These are phyloP conservation scores for Wallacemonas sp. DNA, from an alignment of 208 protist genomes.

Conservation along the genomic window DNA sequence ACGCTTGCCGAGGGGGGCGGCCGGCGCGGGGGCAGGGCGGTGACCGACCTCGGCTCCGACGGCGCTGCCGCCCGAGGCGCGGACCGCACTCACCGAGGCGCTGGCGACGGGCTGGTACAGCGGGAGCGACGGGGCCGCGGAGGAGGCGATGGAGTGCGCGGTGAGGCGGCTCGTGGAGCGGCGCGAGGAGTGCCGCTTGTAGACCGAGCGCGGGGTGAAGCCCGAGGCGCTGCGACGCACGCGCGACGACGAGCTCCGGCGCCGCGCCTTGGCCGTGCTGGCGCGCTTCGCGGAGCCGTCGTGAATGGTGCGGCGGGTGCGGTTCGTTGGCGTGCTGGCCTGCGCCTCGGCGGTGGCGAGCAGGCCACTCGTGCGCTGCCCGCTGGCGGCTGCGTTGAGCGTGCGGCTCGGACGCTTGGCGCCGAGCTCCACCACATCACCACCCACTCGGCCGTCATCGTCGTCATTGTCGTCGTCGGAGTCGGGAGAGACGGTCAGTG, in stretches of 20 bases:
- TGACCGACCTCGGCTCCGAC: background rate
- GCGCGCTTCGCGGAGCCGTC: slow-evolving; percentile 2
- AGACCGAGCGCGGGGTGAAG: slow-evolving; percentile 16
- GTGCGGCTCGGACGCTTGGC: slow-evolving; percentile 12
- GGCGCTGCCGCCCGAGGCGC: slow-evolving; percentile 9
- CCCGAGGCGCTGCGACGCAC: slow-evolving; percentile 19
- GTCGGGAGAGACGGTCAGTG: slow-evolving; percentile 43
- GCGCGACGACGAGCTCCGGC: slow-evolving; percentile 14
- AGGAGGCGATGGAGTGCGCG: background rate
- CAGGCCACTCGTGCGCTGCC: background rate
- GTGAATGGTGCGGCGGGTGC: slow-evolving; percentile 9
- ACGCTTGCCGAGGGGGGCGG: background rate
- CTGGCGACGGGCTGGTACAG: slow-evolving; percentile 10
- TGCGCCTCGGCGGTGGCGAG: slow-evolving; percentile 1
- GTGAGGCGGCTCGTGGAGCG: slow-evolving; percentile 9
- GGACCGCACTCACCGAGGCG: background rate
- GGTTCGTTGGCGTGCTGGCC: background rate
- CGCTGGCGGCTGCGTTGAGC: slow-evolving; percentile 1
- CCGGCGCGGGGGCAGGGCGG: background rate
- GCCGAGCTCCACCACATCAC: slow-evolving; percentile 24
- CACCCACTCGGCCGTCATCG: background rate
- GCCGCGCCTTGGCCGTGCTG: slow-evolving; percentile 8
- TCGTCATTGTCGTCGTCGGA: slow-evolving; percentile 22
- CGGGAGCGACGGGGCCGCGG: background rate
- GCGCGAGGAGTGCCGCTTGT: slow-evolving; percentile 12